These are phyloP conservation scores for Cicer cuneatum DNA, from an alignment of 306 rosid genomes.

Conservation along the genomic window DNA sequence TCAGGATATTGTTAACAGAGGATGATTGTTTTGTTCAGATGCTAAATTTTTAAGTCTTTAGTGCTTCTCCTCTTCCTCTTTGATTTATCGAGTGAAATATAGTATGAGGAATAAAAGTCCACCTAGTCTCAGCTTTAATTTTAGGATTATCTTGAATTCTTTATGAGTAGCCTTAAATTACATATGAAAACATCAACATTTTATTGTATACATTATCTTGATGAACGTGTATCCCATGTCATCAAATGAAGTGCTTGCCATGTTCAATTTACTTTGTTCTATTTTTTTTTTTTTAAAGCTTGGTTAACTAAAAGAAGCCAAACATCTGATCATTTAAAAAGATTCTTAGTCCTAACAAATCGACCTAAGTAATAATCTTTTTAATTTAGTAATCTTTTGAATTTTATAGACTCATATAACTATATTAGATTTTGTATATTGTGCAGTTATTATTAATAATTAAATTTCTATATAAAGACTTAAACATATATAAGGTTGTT, in stretches of 20 bases:
- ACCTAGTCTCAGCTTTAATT: constrained; percentile 26
- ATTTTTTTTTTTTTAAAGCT: not conserved
- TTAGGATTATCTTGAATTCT: constrained; percentile 39
- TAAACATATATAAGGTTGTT: no score
- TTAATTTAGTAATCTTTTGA: no score
- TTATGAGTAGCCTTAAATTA: constrained; percentile 32
- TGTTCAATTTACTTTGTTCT: constrained; percentile 14
- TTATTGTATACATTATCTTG: constrained; percentile 33
- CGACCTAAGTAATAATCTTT: no score
- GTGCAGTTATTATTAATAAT: no score
- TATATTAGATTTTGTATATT: no score
- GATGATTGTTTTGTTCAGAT: constrained; percentile 37
- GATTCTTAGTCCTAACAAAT: no score
- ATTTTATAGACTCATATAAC: no score
- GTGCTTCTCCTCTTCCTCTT: constrained; percentile 18
- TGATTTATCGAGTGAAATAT: constrained; percentile 29
- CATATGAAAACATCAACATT: constrained; percentile 25
- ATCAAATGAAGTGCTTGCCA: constrained; percentile 32
- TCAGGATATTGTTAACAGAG: constrained; percentile 6
- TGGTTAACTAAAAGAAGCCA: no score
- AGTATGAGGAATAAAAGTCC: constrained; percentile 42
- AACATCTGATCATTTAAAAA: no score
- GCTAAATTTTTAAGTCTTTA: constrained; percentile 24
- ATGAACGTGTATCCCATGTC: constrained; percentile 43
- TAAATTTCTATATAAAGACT: no score